These are phyloP conservation scores for Pichia gijzeniarum DNA, from an alignment of 805 yeast genomes.

Conservation along the genomic window DNA sequence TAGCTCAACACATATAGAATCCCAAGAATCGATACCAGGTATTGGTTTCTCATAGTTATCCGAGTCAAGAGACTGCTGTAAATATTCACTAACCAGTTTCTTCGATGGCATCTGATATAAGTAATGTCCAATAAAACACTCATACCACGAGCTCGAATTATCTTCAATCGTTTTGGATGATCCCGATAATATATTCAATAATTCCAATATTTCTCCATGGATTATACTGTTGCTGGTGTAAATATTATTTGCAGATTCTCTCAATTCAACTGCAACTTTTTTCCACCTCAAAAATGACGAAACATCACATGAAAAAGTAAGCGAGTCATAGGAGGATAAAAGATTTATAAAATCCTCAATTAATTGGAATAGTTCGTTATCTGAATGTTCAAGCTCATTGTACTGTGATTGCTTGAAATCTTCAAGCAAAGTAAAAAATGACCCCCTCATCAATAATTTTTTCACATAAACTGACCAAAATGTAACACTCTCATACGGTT, in stretches of 20 bases:
- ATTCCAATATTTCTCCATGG: constrained; percentile 34
- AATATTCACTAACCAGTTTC: constrained; percentile 36
- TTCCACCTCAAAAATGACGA: constrained; percentile 46
- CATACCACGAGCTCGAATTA: constrained; percentile 61
- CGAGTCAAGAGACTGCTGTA: constrained; percentile 28
- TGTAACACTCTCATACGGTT: constrained; percentile 41
- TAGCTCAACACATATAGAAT: constrained; percentile 47
- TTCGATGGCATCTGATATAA: constrained; percentile 53
- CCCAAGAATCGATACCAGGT: constrained; percentile 42
- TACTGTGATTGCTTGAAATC: constrained; percentile 41
- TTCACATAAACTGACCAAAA: constrained; percentile 61
- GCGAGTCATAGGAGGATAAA: constrained; percentile 34
- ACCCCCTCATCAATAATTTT: constrained; percentile 55
- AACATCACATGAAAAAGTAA: constrained; percentile 31
- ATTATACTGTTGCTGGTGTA: constrained; percentile 24
- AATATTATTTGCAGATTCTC: constrained; percentile 34
- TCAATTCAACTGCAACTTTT: constrained; percentile 40
- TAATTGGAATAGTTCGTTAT: constrained; percentile 29
- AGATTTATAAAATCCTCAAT: constrained; percentile 37
- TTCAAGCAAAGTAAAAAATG: constrained; percentile 47
- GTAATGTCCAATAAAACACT: constrained; percentile 37
- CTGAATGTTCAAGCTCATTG: constrained; percentile 30
- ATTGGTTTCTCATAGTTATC: constrained; percentile 25
- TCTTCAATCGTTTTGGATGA: constrained; percentile 41
- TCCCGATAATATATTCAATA: constrained; percentile 42